Evolutionary conservation across 2,329 filamentous ascomycete genomes (phyloP), one percentile per base, ranked within the genome.

Genomic region (Trichoderma guizhouense): DNA sequence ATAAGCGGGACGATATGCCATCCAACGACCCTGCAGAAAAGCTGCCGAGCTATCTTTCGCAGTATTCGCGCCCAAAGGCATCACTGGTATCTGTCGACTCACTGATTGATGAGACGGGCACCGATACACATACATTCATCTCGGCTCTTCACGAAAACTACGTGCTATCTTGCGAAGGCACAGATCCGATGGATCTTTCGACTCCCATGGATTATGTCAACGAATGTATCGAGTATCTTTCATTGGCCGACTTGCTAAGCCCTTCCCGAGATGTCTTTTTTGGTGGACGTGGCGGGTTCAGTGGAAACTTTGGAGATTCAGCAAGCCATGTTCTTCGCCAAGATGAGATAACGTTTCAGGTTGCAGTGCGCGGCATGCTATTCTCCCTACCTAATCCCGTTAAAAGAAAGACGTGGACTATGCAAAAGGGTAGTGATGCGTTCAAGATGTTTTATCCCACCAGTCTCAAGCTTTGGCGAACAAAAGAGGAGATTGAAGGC

Each of bases 61-160:
- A 88, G 12, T 81, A 86, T 74, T 85, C 88, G 7, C 85, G 91
- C 6, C 88, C 88, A 0, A 90, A 88, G 75, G 83, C 84, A 43
- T 91, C 91, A 0, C 86, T 92, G 73, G 90, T 94, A 1, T 83
- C 84, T 7, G 87, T 93, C 7, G 92, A 97, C 74, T 86, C 88
- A 1, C 86, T 99, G n/a, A 91, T 97, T 28, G 93, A 97, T 77
- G 95, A 98, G 82, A 94, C 93, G 0, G 96, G 96, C 1, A 97
- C 96, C 0, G 96, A 99, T 77, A 93, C 92, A 0, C 90, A 93
- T 71, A 98, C 95, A 0, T 98, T 98, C 77, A 89, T 97, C 63
- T 93, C 94, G 5, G 93, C 94, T 4, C 84, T 98, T 0, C 95
- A 98, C 79, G 96, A 99, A 78, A 99, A 99, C 78, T 98, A 97